Base-by-base conservation (phyloP, 495 filamentous ascomycete species). In the Hypoxylon fuscum region DNA sequence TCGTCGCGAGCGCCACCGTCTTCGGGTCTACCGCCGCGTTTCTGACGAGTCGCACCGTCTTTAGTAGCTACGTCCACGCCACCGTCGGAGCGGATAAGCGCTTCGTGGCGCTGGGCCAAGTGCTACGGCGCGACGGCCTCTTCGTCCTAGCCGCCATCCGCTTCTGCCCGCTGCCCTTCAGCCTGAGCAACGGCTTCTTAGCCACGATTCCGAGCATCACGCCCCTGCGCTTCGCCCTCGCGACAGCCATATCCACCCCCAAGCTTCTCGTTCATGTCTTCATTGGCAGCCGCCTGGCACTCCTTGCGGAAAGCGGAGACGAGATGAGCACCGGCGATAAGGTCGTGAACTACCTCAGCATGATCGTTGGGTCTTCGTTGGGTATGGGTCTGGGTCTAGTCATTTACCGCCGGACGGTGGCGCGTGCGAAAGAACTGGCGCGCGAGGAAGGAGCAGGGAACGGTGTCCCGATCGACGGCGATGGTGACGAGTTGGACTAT, bases 231-330 rank as follows among this genome's bases (percentile, higher is more conserved):
- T 98, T 96, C 71, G 89, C 86, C 25, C 67, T 90, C 32, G 94
- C 96, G 0, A 98, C 95, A 5, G 87, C 90, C 1, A 74, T 90
- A 11, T 81, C 76, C 14, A 79, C 80, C 63, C 95, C 95, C 8
- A 97, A 97, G 70, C 79, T 98, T 32, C 74, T 96, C 57, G 87
- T 98, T n/a, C 92, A 93, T 59, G 85, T 96, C 43, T 98, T 97
- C 75, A 90, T 98, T 66, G 95, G 95, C 55, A 86, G 83, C 59
- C 80, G 88, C 31, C 76, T 98, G 1, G 88, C 89, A 4, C 81
- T 83, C 29, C 84, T 97, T 18, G 91, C 91, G 72, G 84, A 79
- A 71, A 76, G 72, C 35, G 81, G 76, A 60, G 84, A 81, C 59
- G 82, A 80, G 61, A 92, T 89, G 89, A 81, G 81, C 66, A 68